Conservation (phyloP, 768 basidiomycete species). For the Macrocybe gigantea region DNA sequence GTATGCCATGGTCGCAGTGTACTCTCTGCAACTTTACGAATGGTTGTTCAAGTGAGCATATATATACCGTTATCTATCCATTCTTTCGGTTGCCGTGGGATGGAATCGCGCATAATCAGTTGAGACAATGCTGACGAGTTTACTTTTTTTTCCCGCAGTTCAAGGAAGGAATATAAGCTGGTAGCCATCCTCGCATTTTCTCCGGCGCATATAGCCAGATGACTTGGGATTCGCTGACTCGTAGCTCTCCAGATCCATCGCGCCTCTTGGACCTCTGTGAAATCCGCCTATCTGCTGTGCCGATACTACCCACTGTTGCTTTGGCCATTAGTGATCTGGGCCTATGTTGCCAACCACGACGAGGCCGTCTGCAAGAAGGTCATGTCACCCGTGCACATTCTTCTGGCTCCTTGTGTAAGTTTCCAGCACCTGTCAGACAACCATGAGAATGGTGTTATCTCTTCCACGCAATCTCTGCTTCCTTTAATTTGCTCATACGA, state of each 20-base stretch:
- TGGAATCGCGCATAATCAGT: neutral
- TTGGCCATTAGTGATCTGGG: constrained; percentile 32
- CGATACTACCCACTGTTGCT: constrained; percentile 33
- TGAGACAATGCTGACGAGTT: neutral
- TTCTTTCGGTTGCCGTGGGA: neutral
- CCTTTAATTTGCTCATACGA: neutral
- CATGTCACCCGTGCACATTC: constrained; percentile 21
- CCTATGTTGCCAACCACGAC: constrained; percentile 29
- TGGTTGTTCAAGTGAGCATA: constrained; percentile 29
- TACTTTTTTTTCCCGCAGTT: neutral
- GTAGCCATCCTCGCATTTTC: neutral
- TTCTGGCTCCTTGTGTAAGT: constrained; percentile 29
- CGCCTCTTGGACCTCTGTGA: constrained; percentile 31
- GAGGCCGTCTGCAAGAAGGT: constrained; percentile 22
- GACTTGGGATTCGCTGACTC: neutral
- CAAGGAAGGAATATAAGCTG: neutral
- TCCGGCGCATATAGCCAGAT: neutral
- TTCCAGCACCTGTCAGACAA: neutral
- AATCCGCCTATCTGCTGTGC: constrained; percentile 33
- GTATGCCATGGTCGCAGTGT: constrained; percentile 26
- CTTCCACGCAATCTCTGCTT: neutral
- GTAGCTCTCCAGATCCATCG: constrained; percentile 23
- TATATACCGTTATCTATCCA: neutral
- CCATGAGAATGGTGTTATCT: neutral
- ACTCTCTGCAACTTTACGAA: constrained; percentile 28